Conservation (phyloP, 768 basidiomycete genomes). For the Podaxis carcinomalis region DNA sequence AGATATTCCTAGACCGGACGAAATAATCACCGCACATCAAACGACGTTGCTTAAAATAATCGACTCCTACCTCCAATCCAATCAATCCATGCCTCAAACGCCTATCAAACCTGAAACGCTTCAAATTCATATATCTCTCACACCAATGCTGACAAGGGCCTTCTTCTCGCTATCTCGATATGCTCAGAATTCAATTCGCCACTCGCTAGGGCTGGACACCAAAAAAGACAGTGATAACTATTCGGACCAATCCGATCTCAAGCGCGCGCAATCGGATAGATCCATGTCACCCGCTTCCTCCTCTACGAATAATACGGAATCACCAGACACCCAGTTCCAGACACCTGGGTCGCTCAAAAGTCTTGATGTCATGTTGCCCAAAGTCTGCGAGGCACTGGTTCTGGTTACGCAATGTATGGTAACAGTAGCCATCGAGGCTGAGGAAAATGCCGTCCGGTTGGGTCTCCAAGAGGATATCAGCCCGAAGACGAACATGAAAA, state of each 20-base stretch:
- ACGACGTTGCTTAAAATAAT: constrained; percentile 84
- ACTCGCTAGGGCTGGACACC: constrained; percentile 31
- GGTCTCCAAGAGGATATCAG: constrained; percentile 15
- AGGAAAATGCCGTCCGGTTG: constrained; percentile 24
- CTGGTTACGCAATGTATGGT: constrained; percentile 74
- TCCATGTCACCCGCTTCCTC: constrained; percentile 5
- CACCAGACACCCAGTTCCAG: constrained; percentile 1
- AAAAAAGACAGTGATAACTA: constrained; percentile 13
- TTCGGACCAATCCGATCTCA: not conserved
- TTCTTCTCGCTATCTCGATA: constrained; percentile 63
- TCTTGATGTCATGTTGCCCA: constrained; percentile 69
- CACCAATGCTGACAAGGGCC: constrained; percentile 54
- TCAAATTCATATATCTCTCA: constrained; percentile 38
- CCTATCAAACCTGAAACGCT: constrained; percentile 26
- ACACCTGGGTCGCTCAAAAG: constrained; percentile 6
- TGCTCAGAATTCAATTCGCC: constrained; percentile 47
- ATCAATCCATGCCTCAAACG: constrained; percentile 27
- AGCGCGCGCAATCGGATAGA: not conserved
- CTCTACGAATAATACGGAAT: constrained; percentile 4
- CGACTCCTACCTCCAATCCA: constrained; percentile 76
- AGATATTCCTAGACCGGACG: constrained; percentile 43
- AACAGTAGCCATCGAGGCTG: constrained; percentile 54
- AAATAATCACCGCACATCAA: constrained; percentile 80
- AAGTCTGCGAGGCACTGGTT: constrained; percentile 77
- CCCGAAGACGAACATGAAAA: constrained; percentile 28